Conservation (phyloP, 2,329 filamentous ascomycete species). For the Penicillium sp. region DNA sequence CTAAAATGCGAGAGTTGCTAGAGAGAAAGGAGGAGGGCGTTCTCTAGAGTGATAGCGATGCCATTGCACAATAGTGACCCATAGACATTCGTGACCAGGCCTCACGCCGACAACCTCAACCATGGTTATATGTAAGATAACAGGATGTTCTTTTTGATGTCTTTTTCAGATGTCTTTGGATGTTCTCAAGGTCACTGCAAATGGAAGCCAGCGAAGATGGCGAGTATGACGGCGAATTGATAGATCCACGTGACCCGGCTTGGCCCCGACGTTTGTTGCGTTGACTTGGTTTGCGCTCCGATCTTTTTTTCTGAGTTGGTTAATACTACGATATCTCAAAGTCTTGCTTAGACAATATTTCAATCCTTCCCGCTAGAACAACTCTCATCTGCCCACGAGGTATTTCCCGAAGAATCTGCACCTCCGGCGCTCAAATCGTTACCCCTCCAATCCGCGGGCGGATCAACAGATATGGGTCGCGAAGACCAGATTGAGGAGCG, state of each 20-base stretch:
- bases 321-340: neutral
- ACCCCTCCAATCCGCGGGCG: conserved; percentile 33
- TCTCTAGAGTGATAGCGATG: neutral
- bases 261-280: neutral
- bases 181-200: neutral
- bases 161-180: too few relatives aligned
- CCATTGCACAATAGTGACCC: neutral
- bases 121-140: too few relatives aligned
- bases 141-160: too few relatives aligned
- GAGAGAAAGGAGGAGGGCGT: too few relatives aligned
- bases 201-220: neutral
- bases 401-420: neutral
- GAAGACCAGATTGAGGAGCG: conserved; percentile 96
- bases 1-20: neutral
- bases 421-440: conserved; percentile 8
- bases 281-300: conserved; percentile 9
- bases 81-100: too few relatives aligned
- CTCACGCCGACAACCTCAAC: too few relatives aligned
- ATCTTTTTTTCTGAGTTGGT: conserved; percentile 4
- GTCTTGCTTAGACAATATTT: neutral
- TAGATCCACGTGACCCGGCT: neutral
- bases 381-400: neutral
- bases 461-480: conserved; percentile 45
- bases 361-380: neutral
- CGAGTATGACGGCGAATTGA: neutral